phyloP scores from a whole-genome alignment of 176 grass and related monocot species.

The Tuctoria greenei region DNA sequence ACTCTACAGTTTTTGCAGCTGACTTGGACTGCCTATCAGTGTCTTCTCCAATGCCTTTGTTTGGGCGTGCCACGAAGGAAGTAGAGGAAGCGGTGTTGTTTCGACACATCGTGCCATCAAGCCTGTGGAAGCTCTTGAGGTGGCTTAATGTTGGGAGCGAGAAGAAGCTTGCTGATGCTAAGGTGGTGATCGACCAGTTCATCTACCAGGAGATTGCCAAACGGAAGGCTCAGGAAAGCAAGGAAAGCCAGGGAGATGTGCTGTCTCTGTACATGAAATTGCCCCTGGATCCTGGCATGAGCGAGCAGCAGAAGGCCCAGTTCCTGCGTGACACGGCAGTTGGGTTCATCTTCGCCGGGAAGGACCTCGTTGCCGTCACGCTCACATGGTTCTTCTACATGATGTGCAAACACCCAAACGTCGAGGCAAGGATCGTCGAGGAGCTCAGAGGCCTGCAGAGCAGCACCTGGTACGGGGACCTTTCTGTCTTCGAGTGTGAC shows the following conservation, averaged over 20 bases:
- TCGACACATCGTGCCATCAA: slow-evolving; percentile 48
- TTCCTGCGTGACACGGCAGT: slow-evolving; percentile 49
- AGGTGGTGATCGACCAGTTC: slow-evolving; percentile 48
- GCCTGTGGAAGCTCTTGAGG: slow-evolving; percentile 56
- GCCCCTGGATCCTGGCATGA: slow-evolving; percentile 22
- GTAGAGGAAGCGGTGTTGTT: slow-evolving; percentile 57
- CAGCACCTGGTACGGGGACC: slow-evolving; percentile 24
- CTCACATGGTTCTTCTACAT: slow-evolving; percentile 66
- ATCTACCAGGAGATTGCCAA: slow-evolving; percentile 44
- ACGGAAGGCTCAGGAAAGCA: slow-evolving; percentile 25
- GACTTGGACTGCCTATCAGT: slow-evolving; percentile 51
- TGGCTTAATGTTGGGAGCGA: slow-evolving; percentile 60
- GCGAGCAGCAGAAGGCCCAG: slow-evolving; percentile 28
- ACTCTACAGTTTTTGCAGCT: slow-evolving; percentile 53
- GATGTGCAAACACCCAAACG: slow-evolving; percentile 52
- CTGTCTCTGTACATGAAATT: slow-evolving; percentile 50
- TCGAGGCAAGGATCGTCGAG: slow-evolving; percentile 44
- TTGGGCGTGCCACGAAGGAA: slow-evolving; percentile 54
- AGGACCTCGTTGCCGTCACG: slow-evolving; percentile 50
- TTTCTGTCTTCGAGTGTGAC: slow-evolving; percentile 46
- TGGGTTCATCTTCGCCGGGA: slow-evolving; percentile 55
- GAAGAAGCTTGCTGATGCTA: slow-evolving; percentile 52
- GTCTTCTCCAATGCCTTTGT: slow-evolving; percentile 34
- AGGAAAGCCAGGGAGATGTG: slow-evolving; percentile 34
- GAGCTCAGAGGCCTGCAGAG: slow-evolving; percentile 40